Base-by-base conservation (phyloP, 208 protist species). In the Wallacemonas collosoma region DNA sequence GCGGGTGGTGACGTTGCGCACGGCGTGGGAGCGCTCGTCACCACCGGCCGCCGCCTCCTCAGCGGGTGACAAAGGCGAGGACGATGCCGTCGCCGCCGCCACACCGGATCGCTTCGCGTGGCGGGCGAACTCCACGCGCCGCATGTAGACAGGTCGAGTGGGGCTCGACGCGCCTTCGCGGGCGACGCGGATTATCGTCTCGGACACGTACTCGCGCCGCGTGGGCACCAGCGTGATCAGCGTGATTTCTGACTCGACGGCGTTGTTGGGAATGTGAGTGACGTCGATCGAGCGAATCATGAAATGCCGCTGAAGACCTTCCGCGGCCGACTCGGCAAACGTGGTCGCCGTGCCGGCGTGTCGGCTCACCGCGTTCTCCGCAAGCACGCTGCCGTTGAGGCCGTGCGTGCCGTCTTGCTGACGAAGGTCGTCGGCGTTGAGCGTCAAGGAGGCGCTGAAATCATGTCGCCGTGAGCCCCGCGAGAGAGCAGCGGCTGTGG, bases 241-340 rank as follows among this genome's bases (percentile, higher is more conserved):
- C n/a, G 75, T 75, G 35, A 82, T 44, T 26, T 72, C 69, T 11
- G 72, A 44, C 39, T 64, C 41, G 2, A 82, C 61, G 40, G 77
- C 77, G 45, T 82, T 69, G 36, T 50, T 39, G 11, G 72, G 77
- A 41, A 82, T 71, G 44, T 72, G 17, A 2, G 38, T 53, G 7
- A 35, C 64, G 44, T 82, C 58, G 9, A 76, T 68, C 8, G 44
- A 8, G 45, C 65, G 69, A 14, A 82, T 62, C 35, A 77, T 72
- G 35, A 82, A 82, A 51, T 82, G 72, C 17, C 68, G 64, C 44
- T 82, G 77, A 45, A 82, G 47, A 44, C 60, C 60, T n/a, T 65
- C 60, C 15, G 60, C 60, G 43, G 60, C 60, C 11, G 60, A 65
- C 17, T 44, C 60, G 5, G 38, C 60, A 35, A 65, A 65, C 12